Percentiles rank a stretch among this genome's conserved stretches.
These are phyloP conservation scores for Pseudonitzschia multistriata DNA, from an alignment of 108 stramenopile species.

Conservation along the genomic window DNA sequence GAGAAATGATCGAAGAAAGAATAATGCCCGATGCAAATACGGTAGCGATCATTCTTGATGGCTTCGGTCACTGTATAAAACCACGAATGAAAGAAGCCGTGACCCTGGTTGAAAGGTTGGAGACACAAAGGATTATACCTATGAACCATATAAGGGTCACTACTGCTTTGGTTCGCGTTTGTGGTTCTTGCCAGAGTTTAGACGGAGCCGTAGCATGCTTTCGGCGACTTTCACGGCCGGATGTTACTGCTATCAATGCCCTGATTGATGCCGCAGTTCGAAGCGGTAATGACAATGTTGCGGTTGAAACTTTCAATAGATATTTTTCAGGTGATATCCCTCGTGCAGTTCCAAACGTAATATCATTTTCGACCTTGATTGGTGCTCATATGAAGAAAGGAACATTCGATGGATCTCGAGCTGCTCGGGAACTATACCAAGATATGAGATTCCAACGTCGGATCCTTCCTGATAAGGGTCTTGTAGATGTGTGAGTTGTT, in stretches of 20 bases:
- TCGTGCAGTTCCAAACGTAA: constrained; percentile 56
- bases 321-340: constrained; percentile 32
- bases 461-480: constrained; percentile 61
- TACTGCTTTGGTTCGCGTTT: constrained; percentile 68
- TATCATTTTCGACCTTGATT: constrained; percentile 75
- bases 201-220: constrained; percentile 53
- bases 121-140: constrained; percentile 41
- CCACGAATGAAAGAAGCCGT: constrained; percentile 65
- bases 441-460: constrained; percentile 62
- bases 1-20: constrained; percentile 53
- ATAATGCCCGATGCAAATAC: constrained; percentile 62
- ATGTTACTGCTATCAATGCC: constrained; percentile 74
- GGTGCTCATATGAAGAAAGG: constrained; percentile 50
- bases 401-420: constrained; percentile 39
- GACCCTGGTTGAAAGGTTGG: constrained; percentile 51
- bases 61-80: constrained; percentile 55
- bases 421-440: constrained; percentile 51
- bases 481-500: constrained; percentile 69
- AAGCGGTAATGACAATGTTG: constrained; percentile 48
- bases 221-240: constrained; percentile 47
- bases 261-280: constrained; percentile 65
- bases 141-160: constrained; percentile 44
- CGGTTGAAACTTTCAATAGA: constrained; percentile 52
- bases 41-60: constrained; percentile 59
- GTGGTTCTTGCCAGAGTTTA: constrained; percentile 48